Conservation (phyloP, 805 yeast genomes). For the Candida multigemmis region DNA sequence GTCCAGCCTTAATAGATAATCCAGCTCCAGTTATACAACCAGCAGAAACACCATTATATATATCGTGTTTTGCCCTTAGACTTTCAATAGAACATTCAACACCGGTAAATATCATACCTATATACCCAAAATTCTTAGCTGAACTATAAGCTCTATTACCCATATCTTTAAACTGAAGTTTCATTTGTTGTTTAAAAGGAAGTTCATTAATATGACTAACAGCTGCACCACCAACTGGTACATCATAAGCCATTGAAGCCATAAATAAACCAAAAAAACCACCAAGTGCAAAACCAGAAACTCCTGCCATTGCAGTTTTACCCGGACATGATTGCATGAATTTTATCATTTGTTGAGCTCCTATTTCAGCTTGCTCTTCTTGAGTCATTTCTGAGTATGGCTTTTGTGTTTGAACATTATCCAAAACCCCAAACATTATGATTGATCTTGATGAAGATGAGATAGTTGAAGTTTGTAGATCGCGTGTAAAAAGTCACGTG, state of each 20-base stretch:
- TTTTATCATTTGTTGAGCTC: constrained; percentile 74
- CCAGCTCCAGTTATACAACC: constrained; percentile 98
- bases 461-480: too few species aligned
- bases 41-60: constrained; percentile 84
- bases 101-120: constrained; percentile 86
- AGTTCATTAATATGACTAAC: constrained; percentile 63
- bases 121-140: constrained; percentile 90
- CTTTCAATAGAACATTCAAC: constrained; percentile 88
- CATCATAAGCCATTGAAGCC: constrained; percentile 80
- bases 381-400: constrained; percentile 66
- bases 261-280: constrained; percentile 93
- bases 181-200: constrained; percentile 90
- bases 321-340: constrained; percentile 95
- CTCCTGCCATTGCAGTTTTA: constrained; percentile 85
- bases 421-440: constrained; percentile 31
- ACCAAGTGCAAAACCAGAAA: constrained; percentile 87
- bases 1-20: constrained; percentile 85
- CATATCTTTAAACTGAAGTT: constrained; percentile 86
- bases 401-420: constrained; percentile 13
- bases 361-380: constrained; percentile 88
- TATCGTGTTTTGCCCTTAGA: constrained; percentile 80
- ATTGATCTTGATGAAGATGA: neutral
- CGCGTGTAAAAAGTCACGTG: too few species aligned
- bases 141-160: constrained; percentile 78
- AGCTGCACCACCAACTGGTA: constrained; percentile 54